Evolutionary conservation across 2,329 filamentous ascomycete species (phyloP), one percentile per base, ranked within the genome.

Genomic region (Orbilia javanica): DNA sequence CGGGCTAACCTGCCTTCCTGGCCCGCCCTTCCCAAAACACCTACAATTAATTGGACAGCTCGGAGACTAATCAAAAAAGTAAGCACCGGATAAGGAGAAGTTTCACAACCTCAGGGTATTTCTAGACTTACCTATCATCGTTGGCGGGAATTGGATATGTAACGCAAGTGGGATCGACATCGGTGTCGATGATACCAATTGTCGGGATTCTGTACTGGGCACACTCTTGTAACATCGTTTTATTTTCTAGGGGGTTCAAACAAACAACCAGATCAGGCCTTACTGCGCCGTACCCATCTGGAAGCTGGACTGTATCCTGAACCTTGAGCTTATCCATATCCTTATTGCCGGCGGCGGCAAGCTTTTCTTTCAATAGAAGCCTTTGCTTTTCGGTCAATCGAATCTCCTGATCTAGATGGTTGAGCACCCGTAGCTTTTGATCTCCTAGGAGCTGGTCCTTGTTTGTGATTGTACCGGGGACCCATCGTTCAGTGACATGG

Each of bases 131-230:
- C 91, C 91, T 94, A 87, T 99, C 96, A 83, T 99, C 96, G 84
- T 99, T 99, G 63, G 93, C 93, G 1, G 96, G 96, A 81, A 99
- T 97, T 13, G 93, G 92, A 83, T 99, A 99, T 3, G 96, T 98
- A 63, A 98, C 94, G 89, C 93, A 95, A 0, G 93, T 93, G 0
- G 96, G 93, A 84, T 98, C 92, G 1, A 90, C 91, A 84, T 99
- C 92, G 0, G 96, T 98, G 84, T 99, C 96, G 81, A 98, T 92
- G 73, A 99, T 88, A 55, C 95, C 96, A 82, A 99, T 96, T 0
- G 96, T 98, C 0, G 96, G 96, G 72, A 99, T 92, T 82, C 91
- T 93, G 83, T 93, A 91, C 73, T 94, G 84, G 0, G 92, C 93
- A 84, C 96, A 98, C 86, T 99, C 96, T 84, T 96, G 93, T 82